Evolutionary conservation across 169 alveolate species (phyloP).

Genomic region (Theileria orientalis): DNA sequence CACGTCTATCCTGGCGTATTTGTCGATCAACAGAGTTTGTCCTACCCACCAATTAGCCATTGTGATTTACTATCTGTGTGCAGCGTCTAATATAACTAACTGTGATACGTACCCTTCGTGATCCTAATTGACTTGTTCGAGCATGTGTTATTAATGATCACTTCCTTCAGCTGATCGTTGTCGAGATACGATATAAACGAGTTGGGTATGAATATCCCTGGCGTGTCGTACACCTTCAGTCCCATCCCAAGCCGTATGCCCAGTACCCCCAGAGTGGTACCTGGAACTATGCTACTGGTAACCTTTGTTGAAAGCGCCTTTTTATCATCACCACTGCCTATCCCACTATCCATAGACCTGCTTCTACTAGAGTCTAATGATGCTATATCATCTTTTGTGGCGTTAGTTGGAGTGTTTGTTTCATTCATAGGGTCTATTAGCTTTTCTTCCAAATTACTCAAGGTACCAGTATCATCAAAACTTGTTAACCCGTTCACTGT

Average conservation of each 20-base stretch:
- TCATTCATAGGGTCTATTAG: no score
- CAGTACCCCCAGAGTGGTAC: slow-evolving; percentile 71
- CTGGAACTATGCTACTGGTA: slow-evolving; percentile 74
- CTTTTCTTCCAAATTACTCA: no score
- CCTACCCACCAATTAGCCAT: slow-evolving; percentile 1
- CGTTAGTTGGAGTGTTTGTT: slow-evolving; percentile 14
- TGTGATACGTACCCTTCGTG: slow-evolving; percentile 29
- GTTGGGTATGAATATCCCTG: slow-evolving; percentile 71
- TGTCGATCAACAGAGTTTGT: slow-evolving; percentile 46
- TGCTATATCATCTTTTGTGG: slow-evolving; percentile 53
- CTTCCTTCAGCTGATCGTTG: slow-evolving; percentile 49
- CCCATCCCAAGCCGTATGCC: slow-evolving; percentile 60
- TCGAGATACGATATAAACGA: slow-evolving; percentile 68
- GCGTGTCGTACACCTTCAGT: slow-evolving; percentile 73
- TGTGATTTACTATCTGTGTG: not conserved
- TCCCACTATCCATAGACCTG: slow-evolving; percentile 29
- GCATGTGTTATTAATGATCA: slow-evolving; percentile 24
- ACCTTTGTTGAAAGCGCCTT: not conserved
- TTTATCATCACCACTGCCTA: not conserved
- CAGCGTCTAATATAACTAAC: no score
- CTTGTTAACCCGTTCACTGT: no score
- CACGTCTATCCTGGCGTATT: slow-evolving; percentile 50
- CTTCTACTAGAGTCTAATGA: slow-evolving; percentile 33
- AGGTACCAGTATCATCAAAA: no score
- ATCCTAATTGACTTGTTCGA: slow-evolving; percentile 18